phyloP scores from a whole-genome alignment of 257 asterid species.

The Plantago major region DNA sequence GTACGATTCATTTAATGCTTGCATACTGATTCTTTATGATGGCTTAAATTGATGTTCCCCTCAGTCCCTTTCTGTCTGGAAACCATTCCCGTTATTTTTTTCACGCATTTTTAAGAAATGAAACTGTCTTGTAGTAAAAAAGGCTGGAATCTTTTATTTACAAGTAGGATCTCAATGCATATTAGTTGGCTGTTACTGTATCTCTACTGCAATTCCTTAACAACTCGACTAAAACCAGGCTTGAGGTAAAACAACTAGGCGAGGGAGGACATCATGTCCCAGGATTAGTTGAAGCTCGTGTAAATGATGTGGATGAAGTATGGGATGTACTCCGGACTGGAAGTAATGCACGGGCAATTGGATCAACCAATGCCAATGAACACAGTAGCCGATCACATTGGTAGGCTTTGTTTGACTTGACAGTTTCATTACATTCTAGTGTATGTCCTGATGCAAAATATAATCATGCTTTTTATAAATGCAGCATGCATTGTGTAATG shows the following conservation, averaged over 20 bases:
- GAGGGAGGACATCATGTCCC: conserved; percentile 95
- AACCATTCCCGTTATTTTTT: too few species aligned
- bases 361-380: conserved; percentile 84
- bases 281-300: conserved; percentile 80
- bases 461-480: conserved; percentile 6
- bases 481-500: conserved; percentile 95
- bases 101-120: too few species aligned
- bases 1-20: conserved; percentile 26
- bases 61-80: conserved; percentile 7
- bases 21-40: not conserved
- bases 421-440: conserved; percentile 3
- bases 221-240: conserved; percentile 38
- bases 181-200: too few species aligned
- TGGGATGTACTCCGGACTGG: conserved; percentile 91
- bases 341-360: conserved; percentile 83
- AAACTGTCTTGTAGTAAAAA: too few species aligned
- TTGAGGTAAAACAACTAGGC: conserved; percentile 87
- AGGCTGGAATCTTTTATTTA: too few species aligned
- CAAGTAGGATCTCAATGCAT: too few species aligned
- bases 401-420: conserved; percentile 30
- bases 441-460: conserved; percentile 15
- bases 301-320: conserved; percentile 67
- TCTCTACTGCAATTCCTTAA: too few species aligned
- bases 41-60: not conserved
- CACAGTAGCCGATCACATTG: conserved; percentile 99